phyloP scores from a whole-genome alignment of 148 eudicot species.

The Salicornia ramosissima region DNA sequence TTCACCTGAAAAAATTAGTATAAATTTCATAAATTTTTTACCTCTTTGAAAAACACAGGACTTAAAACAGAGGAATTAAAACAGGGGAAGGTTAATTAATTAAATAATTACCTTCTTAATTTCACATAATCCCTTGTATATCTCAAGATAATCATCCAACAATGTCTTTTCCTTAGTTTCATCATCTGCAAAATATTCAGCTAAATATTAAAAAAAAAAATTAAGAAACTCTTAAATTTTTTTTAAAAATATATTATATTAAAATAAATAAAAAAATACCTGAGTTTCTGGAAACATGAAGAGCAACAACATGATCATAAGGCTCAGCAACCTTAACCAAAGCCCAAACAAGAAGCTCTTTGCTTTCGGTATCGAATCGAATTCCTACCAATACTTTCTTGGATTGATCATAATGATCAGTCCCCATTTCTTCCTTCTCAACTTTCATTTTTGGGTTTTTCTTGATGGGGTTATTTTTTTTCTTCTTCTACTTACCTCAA shows the following conservation, averaged over 20 bases:
- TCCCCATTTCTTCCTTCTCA: constrained; percentile 27
- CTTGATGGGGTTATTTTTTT: constrained; percentile 18
- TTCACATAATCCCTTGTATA: constrained; percentile 58
- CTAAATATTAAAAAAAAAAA: not conserved
- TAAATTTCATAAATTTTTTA: not conserved
- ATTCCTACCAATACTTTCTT: constrained; percentile 69
- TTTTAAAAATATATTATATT: too few relatives aligned
- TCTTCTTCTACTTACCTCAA: not conserved
- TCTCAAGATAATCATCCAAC: constrained; percentile 58
- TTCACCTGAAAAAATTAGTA: constrained; percentile 49
- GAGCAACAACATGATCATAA: constrained; percentile 66
- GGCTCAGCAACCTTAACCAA: constrained; percentile 74
- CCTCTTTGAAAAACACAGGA: not conserved
- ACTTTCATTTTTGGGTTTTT: not conserved
- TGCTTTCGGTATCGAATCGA: constrained; percentile 49
- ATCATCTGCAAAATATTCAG: constrained; percentile 37
- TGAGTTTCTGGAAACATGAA: constrained; percentile 65
- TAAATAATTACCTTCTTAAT: constrained; percentile 51
- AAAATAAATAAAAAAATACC: constrained; percentile 32
- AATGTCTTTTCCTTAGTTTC: constrained; percentile 34
- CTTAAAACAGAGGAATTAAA: not conserved
- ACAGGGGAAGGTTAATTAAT: not conserved
- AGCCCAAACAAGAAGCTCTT: constrained; percentile 80
- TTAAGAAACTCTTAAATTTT: not conserved
- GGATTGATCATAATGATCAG: constrained; percentile 23